A percentile compares a stretch with the other conserved stretches of the same genome.
These are phyloP conservation scores for Fusarium irregulare DNA, from an alignment of 2,329 filamentous ascomycete genomes.

Conservation along the genomic window DNA sequence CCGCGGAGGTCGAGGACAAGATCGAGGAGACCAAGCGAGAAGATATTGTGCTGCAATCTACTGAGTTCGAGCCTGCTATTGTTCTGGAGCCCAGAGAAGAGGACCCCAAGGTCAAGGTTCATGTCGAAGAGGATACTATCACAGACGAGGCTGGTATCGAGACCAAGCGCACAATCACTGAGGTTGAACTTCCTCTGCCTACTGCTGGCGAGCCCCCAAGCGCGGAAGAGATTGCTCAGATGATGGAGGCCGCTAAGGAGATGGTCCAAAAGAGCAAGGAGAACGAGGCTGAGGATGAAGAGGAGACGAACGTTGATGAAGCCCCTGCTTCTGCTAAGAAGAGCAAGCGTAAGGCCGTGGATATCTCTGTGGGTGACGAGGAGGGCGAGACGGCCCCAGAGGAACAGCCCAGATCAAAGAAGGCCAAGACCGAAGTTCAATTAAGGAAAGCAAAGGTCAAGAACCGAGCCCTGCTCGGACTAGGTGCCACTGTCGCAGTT, in stretches of 20 bases:
- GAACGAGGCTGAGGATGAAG: conserved; percentile 57
- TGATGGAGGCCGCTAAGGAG: conserved; percentile 86
- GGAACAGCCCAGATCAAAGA: conserved; percentile 72
- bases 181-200: conserved; percentile 76
- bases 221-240: conserved; percentile 80
- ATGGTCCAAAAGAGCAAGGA: conserved; percentile 81
- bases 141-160: conserved; percentile 68
- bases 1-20: conserved; percentile 18
- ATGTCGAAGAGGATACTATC: conserved; percentile 73
- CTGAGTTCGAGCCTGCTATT: conserved; percentile 61
- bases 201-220: conserved; percentile 73
- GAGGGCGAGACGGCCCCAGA: conserved; percentile 50
- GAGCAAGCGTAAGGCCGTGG: conserved; percentile 79
- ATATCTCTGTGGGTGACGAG: conserved; percentile 71
- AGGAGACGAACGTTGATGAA: conserved; percentile 51
- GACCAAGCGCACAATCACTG: conserved; percentile 77
- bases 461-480: conserved; percentile 84
- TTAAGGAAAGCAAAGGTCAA: conserved; percentile 87
- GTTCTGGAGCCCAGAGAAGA: conserved; percentile 65
- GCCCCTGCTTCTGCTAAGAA: conserved; percentile 59
- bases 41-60: conserved; percentile 57
- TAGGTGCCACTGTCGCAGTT: conserved; percentile 87
- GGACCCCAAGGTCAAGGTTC: conserved; percentile 73
- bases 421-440: conserved; percentile 82
- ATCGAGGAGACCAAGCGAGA: conserved; percentile 47